Base-by-base conservation (phyloP, 2,329 filamentous ascomycete species). In the Paramyrothecium roridum region DNA sequence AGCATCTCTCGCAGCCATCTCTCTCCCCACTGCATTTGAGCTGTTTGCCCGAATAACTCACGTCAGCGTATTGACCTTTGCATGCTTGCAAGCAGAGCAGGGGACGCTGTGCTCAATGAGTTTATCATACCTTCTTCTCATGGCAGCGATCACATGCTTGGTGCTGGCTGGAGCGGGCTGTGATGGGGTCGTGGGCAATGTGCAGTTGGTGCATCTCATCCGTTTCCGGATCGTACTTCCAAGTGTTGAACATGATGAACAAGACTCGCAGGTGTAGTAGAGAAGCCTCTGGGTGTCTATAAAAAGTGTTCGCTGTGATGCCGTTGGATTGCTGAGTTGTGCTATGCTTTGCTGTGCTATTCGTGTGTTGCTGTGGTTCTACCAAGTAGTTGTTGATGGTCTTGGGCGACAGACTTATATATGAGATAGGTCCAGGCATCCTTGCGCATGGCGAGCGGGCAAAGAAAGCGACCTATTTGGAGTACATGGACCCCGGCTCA, bases 71-170 rank as follows among this genome's bases (percentile, higher is more conserved):
- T 17, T 19, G 21, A 22, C 23, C 53, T 51, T 46, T 11, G 52
- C 22, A 22, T 19, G n/a, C 16, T 54, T 37, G 30, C 6, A 30
- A 30, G 26, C 26, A 30, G 26, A 30, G 26, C 26, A 30, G 26
- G 10, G 26, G 4, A 10, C 26, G 26, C 26, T 43, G 37, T 13
- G 37, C 8, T 37, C 33, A 37, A 10, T 37, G 33, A 37, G 33
- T 37, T 16, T 37, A 37, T 26, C 49, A 48, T 60, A 73, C 72
- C 65, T 74, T 74, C 54, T 74, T 74, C 59, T 71, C 68, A 49
- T 74, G 70, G 52, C 72, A 74, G 26, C 70, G 63, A 49, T 72
- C 67, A 60, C 72, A 74, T 2, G 72, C 72, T 56, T 73, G 70
- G 57, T 74, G 72, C 51, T 67, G 67, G 57, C 68, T 74, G 11